A percentile compares a stretch with the other conserved stretches of the same genome.
phyloP scores from a whole-genome alignment of 208 protist genomes.

The Leishmania tropica region DNA sequence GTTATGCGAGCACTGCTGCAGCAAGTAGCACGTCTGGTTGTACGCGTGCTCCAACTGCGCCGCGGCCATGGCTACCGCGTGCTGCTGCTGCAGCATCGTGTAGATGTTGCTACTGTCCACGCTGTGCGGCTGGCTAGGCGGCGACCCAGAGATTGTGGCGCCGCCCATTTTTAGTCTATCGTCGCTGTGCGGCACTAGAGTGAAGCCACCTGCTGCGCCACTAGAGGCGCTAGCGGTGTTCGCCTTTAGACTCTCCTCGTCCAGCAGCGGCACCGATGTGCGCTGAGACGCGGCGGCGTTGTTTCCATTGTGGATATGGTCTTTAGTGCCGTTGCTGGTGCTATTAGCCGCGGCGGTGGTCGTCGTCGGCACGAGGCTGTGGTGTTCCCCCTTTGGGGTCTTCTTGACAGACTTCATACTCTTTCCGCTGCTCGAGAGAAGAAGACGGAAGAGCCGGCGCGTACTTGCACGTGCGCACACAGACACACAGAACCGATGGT shows the following conservation, averaged over 20 bases:
- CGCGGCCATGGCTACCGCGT: constrained; percentile 39
- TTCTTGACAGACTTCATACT: constrained; percentile 9
- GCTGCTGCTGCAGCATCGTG: constrained; percentile 52
- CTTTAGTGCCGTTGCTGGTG: neutral
- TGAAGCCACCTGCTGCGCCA: constrained; percentile 13
- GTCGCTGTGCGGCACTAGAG: constrained; percentile 31
- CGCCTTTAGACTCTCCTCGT: constrained; percentile 47
- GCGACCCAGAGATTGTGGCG: neutral
- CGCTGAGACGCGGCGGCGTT: neutral
- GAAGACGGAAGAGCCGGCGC: neutral
- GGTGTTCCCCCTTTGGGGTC: constrained; percentile 17
- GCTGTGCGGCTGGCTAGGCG: constrained; percentile 18
- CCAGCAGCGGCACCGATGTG: constrained; percentile 33
- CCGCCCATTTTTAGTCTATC: constrained; percentile 14
- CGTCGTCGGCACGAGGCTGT: constrained; percentile 20
- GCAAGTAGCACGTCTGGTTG: constrained; percentile 44
- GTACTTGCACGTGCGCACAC: neutral
- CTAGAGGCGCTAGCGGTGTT: constrained; percentile 2
- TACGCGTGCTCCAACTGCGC: constrained; percentile 72
- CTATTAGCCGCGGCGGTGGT: neutral
- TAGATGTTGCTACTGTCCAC: constrained; percentile 45
- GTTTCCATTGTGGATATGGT: constrained; percentile 5
- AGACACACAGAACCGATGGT: neutral
- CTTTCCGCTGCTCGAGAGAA: neutral
- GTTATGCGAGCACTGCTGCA: constrained; percentile 64